Conservation (phyloP, 208 protist genomes). For the Leishmania braziliensis region DNA sequence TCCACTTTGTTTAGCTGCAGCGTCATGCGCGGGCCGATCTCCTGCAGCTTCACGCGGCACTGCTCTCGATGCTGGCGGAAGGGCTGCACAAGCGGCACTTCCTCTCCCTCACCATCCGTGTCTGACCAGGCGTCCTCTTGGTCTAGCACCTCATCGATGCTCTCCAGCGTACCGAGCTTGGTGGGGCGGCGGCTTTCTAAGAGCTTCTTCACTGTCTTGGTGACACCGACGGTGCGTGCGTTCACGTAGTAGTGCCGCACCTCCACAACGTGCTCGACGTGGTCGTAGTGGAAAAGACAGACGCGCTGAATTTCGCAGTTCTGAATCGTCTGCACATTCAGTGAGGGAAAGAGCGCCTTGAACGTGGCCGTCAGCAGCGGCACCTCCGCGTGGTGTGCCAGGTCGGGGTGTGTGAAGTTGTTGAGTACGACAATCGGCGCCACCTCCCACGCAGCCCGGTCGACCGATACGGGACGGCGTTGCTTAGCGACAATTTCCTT, state of each 20-base stretch:
- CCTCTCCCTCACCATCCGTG: slow-evolving; percentile 92
- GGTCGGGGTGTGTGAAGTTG: slow-evolving; percentile 88
- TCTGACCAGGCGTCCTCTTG: slow-evolving; percentile 87
- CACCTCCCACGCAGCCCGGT: slow-evolving; percentile 73
- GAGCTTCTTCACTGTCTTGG: slow-evolving; percentile 89
- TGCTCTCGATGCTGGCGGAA: slow-evolving; percentile 88
- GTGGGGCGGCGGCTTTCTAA: slow-evolving; percentile 82
- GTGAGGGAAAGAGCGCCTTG: slow-evolving; percentile 78
- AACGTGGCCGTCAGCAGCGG: slow-evolving; percentile 86
- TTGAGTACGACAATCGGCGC: slow-evolving; percentile 92
- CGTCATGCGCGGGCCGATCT: slow-evolving; percentile 92
- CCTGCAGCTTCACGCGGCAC: slow-evolving; percentile 91
- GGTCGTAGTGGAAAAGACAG: slow-evolving; percentile 90
- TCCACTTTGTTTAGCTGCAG: slow-evolving; percentile 90
- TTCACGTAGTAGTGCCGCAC: slow-evolving; percentile 91
- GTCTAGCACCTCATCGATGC: slow-evolving; percentile 82
- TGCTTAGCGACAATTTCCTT: slow-evolving; percentile 81
- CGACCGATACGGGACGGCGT: slow-evolving; percentile 63
- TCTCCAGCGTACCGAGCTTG: slow-evolving; percentile 77
- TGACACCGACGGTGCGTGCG: slow-evolving; percentile 73
- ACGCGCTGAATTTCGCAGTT: slow-evolving; percentile 85
- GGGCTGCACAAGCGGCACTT: slow-evolving; percentile 83
- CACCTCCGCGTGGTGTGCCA: slow-evolving; percentile 63
- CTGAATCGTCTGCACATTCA: slow-evolving; percentile 84
- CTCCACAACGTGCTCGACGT: slow-evolving; percentile 83